phyloP scores from a whole-genome alignment of 192 early-diverging fungal genomes.

The Backusella luteola region DNA sequence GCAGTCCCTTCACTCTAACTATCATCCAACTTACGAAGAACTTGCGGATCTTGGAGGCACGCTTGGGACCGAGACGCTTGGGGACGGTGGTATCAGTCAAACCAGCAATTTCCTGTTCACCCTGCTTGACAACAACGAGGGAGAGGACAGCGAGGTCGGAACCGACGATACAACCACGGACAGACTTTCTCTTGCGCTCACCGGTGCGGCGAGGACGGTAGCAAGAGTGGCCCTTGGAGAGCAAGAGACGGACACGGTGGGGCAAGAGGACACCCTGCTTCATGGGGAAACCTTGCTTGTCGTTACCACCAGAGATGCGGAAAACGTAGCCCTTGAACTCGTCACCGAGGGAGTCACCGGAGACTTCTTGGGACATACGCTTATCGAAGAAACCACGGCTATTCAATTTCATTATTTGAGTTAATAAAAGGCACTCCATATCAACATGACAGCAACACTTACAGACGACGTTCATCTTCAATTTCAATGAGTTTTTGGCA shows the following conservation, averaged over 20 bases:
- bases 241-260: conserved; percentile 75
- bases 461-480: conserved; percentile 94
- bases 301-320: conserved; percentile 99
- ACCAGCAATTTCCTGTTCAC: conserved; percentile 93
- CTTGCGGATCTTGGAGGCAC: conserved; percentile 98
- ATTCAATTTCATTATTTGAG: not conserved
- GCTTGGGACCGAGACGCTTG: conserved; percentile 99
- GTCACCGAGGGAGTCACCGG: conserved; percentile 94
- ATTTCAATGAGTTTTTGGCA: conserved; percentile 97
- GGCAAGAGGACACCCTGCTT: conserved; percentile 95
- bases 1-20: not conserved
- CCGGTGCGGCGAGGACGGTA: conserved; percentile 96
- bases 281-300: conserved; percentile 99
- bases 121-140: conserved; percentile 95
- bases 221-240: conserved; percentile 96
- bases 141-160: conserved; percentile 94
- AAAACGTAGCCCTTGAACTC: conserved; percentile 99
- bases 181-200: conserved; percentile 99
- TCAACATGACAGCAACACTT: conserved; percentile 33
- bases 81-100: conserved; percentile 91
- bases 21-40: conserved; percentile 72
- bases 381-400: conserved; percentile 98
- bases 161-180: conserved; percentile 97
- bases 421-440: not conserved
- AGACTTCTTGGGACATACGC: conserved; percentile 95